These are phyloP conservation scores for Pleurotus sapidus DNA, from an alignment of 768 basidiomycete genomes.

Conservation along the genomic window DNA sequence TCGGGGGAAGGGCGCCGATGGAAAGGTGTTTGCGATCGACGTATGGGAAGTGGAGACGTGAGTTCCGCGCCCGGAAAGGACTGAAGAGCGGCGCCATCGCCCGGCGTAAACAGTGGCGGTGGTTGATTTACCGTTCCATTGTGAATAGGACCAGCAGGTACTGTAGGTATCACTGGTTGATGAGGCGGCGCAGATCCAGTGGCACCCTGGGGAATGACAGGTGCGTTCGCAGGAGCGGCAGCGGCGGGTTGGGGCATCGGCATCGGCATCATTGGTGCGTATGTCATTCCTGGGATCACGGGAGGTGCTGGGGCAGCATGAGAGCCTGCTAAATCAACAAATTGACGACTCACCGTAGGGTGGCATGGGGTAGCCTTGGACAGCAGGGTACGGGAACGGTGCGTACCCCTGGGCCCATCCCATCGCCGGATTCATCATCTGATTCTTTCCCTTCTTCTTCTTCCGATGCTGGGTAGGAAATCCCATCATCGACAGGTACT, in stretches of 20 bases:
- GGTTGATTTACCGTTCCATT: not conserved
- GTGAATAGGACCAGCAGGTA: not conserved
- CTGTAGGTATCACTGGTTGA: conserved; percentile 5
- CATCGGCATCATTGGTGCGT: not conserved
- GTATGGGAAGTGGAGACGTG: not conserved
- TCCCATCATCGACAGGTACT: not conserved
- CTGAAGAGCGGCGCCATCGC: not conserved
- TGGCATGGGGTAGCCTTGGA: conserved; percentile 1
- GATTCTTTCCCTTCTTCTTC: conserved; percentile 4
- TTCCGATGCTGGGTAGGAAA: not conserved
- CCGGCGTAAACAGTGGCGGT: conserved; percentile 4
- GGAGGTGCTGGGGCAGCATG: not conserved
- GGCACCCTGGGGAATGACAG: not conserved
- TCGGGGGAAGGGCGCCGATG: not conserved
- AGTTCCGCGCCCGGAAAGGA: conserved; percentile 4
- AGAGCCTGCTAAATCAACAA: not conserved
- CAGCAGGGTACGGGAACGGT: not conserved
- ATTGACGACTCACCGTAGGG: not conserved
- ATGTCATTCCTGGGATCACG: conserved; percentile 3
- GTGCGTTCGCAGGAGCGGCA: not conserved
- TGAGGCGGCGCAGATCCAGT: not conserved
- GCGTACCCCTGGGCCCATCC: conserved; percentile 3
- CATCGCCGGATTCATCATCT: not conserved
- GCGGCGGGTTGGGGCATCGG: not conserved
- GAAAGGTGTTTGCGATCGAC: not conserved